Percentiles rank a stretch among this genome's conserved stretches.
phyloP scores from a whole-genome alignment of 2,329 filamentous ascomycete genomes.

The Hypoxylon sp. region DNA sequence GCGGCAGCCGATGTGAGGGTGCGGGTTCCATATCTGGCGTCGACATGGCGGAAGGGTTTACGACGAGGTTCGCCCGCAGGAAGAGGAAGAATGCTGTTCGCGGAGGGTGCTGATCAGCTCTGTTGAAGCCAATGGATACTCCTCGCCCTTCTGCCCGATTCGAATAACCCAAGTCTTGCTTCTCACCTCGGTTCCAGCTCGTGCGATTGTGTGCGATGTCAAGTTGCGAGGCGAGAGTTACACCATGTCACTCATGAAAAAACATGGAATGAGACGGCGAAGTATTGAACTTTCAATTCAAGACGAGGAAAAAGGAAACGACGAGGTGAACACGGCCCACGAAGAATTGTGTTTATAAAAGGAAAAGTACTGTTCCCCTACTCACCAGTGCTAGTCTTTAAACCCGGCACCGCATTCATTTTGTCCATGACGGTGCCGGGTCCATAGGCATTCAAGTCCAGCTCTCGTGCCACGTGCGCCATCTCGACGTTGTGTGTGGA shows the following conservation, averaged over 20 bases:
- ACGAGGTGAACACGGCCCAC: constrained; percentile 21
- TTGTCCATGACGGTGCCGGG: constrained; percentile 65
- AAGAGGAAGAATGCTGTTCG: constrained; percentile 85
- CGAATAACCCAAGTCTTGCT: constrained; percentile 17
- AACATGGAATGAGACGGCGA: constrained; percentile 38
- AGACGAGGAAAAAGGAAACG: constrained; percentile 10
- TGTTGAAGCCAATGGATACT: constrained; percentile 32
- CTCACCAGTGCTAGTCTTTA: constrained; percentile 74
- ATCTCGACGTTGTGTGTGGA: constrained; percentile 54
- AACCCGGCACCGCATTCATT: constrained; percentile 69
- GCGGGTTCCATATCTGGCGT: constrained; percentile 75
- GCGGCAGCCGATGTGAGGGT: constrained; percentile 58
- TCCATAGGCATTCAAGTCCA: constrained; percentile 54
- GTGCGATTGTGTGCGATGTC: constrained; percentile 13
- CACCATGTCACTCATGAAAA: constrained; percentile 40
- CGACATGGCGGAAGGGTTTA: constrained; percentile 72
- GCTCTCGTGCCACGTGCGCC: constrained; percentile 56
- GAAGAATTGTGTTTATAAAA: constrained; percentile 34
- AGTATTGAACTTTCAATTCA: constrained; percentile 40
- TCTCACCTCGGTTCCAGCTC: constrained; percentile 25
- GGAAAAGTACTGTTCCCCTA: constrained; percentile 43
- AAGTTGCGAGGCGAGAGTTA: constrained; percentile 37
- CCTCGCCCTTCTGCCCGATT: constrained; percentile 17
- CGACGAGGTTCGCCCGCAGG: constrained; percentile 82
- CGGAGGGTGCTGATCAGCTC: constrained; percentile 48